phyloP scores from a whole-genome alignment of 495 filamentous ascomycete species.

The Thozetella sp. region DNA sequence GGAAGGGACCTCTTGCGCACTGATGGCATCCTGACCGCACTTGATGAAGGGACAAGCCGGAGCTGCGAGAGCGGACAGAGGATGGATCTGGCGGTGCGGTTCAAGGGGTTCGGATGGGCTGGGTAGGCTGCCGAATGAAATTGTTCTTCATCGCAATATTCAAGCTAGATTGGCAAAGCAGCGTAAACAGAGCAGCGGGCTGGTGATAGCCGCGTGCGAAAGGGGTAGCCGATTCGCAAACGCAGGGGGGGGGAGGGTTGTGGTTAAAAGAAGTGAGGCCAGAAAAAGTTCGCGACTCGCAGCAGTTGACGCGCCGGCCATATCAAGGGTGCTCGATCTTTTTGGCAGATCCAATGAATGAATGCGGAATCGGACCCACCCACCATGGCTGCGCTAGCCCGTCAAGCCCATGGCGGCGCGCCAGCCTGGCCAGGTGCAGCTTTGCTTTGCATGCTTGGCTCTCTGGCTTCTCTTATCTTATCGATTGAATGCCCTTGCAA shows the following conservation, averaged over 20 bases:
- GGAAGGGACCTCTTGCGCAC: constrained; percentile 71
- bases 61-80: not conserved
- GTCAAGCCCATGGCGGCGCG: too few species aligned
- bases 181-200: too few species aligned
- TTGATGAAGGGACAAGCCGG: not conserved
- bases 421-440: too few species aligned
- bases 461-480: too few species aligned
- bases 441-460: too few species aligned
- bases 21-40: constrained; percentile 45
- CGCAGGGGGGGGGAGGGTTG: not conserved
- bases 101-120: not conserved
- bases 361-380: not conserved
- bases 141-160: not conserved
- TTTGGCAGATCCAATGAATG: not conserved
- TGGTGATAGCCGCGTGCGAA: too few species aligned
- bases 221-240: not conserved
- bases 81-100: not conserved
- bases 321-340: not conserved
- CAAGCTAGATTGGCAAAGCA: too few species aligned
- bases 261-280: not conserved
- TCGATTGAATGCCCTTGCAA: too few species aligned
- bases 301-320: not conserved
- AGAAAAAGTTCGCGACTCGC: not conserved
- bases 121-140: not conserved
- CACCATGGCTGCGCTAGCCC: not conserved